Evolutionary conservation across 257 asterid species (phyloP), one percentile per base, ranked within the genome.

Genomic region (Asclepias syriaca): DNA sequence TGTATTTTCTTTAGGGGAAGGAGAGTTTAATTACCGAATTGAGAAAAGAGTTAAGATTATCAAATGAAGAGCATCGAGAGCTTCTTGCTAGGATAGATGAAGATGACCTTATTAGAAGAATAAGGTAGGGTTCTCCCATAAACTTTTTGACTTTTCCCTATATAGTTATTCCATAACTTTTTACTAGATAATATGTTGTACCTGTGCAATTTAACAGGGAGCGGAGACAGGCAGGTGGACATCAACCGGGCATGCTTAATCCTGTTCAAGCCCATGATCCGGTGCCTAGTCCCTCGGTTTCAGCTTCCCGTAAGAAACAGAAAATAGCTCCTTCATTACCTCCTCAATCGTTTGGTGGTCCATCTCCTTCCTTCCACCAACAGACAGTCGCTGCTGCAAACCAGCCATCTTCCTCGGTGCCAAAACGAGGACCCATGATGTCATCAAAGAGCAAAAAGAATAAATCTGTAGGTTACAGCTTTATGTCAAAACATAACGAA

Each of bases 1-100:
- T 84, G 72, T 74, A 69, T 66, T 77, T 66, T 43, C 73, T 70
- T 51, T 78, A 93, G 98, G 98, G 89, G 78, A 90, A 93, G 83
- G 97, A 93, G 84, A 80, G 91, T 79, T 74, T 93, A 78, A 88
- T 93, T 48, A 93, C 97, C n/a, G 97, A 92, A 81, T 90, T 92
- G 37, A 83, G 98, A 80, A 93, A 89, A 76, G 98, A 93, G 87
- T 87, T 93, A 74, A 86, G 93, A 75, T 73, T 93, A 77, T 90
- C 98, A 69, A 89, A 93, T 73, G 97, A 93, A 83, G 98, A 93
- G 75, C 96, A 93, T 79, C 84, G 92, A 74, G 95, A 86, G 75
- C 95, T 93, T 75, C 95, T 90, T 71, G 77, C 84, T 77, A 84
- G 89, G 82, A 96, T 90, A 77, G 86, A 86, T 79, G 80, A 83